phyloP scores from a whole-genome alignment of 345 rosid genomes.

The Isatis tinctoria region DNA sequence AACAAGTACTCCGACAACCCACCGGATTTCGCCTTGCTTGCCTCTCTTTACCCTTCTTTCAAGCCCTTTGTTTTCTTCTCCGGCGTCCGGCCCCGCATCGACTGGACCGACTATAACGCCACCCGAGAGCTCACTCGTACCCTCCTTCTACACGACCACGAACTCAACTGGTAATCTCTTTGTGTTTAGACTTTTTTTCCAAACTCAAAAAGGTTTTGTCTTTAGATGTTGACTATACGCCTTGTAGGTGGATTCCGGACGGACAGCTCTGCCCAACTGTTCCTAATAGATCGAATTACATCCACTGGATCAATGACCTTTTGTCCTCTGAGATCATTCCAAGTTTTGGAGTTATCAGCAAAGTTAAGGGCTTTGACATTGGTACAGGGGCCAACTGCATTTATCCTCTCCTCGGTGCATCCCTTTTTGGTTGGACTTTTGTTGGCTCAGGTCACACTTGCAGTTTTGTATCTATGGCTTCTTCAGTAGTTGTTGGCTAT shows the following conservation, averaged over 20 bases:
- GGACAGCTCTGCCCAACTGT: constrained; percentile 96
- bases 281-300: constrained; percentile 85
- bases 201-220: neutral
- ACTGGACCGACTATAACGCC: constrained; percentile 90
- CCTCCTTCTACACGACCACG: constrained; percentile 75
- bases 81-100: constrained; percentile 60
- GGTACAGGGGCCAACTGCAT: constrained; percentile 96
- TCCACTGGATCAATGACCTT: constrained; percentile 93
- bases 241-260: constrained; percentile 89
- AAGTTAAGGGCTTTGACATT: constrained; percentile 83
- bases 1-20: constrained; percentile 74
- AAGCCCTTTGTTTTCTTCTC: constrained; percentile 60
- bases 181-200: too few species aligned
- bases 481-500: neutral
- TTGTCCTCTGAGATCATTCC: constrained; percentile 59
- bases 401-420: constrained; percentile 91
- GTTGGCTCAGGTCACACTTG: constrained; percentile 69
- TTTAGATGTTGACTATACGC: neutral
- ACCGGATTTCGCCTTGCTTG: constrained; percentile 68
- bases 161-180: constrained; percentile 46
- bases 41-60: constrained; percentile 74
- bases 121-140: constrained; percentile 81
- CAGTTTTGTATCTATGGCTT: neutral
- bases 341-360: constrained; percentile 15
- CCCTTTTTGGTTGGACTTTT: constrained; percentile 78